Conservation (phyloP, 495 filamentous ascomycete species). For the Penicillium coffeae region DNA sequence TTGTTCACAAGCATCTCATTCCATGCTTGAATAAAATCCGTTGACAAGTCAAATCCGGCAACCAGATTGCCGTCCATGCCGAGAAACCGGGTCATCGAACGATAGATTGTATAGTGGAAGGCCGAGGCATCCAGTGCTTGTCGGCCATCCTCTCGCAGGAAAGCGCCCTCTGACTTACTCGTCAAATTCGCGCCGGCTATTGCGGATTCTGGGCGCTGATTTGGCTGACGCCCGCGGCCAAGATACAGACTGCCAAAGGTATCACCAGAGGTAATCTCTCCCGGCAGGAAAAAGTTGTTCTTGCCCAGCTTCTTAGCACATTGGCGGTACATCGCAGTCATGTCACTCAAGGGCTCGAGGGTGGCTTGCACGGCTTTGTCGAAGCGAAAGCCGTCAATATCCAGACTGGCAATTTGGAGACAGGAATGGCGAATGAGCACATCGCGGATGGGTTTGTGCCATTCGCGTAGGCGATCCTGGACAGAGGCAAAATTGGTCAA, state of each 20-base stretch:
- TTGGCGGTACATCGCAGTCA: conserved; percentile 47
- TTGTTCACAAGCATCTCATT: conserved; percentile 58
- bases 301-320: conserved; percentile 56
- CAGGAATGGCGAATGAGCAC: conserved; percentile 63
- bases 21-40: conserved; percentile 60
- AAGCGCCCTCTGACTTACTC: conserved; percentile 44
- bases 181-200: conserved; percentile 45
- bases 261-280: conserved; percentile 64
- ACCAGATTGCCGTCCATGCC: conserved; percentile 61
- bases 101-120: conserved; percentile 70
- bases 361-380: conserved; percentile 67
- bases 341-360: conserved; percentile 58
- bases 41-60: conserved; percentile 55
- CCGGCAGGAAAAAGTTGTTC: conserved; percentile 60
- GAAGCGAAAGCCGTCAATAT: conserved; percentile 67
- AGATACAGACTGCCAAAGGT: conserved; percentile 63
- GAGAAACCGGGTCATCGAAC: conserved; percentile 61
- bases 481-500: conserved; percentile 71
- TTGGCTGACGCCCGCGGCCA: conserved; percentile 59
- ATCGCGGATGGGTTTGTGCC: conserved; percentile 56
- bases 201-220: conserved; percentile 42
- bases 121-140: conserved; percentile 63
- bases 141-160: conserved; percentile 53
- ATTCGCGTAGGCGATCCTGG: conserved; percentile 71
- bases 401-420: conserved; percentile 58